phyloP scores from a whole-genome alignment of 1,284 basidiomycete species.

The Paramarasmius palmivorus region DNA sequence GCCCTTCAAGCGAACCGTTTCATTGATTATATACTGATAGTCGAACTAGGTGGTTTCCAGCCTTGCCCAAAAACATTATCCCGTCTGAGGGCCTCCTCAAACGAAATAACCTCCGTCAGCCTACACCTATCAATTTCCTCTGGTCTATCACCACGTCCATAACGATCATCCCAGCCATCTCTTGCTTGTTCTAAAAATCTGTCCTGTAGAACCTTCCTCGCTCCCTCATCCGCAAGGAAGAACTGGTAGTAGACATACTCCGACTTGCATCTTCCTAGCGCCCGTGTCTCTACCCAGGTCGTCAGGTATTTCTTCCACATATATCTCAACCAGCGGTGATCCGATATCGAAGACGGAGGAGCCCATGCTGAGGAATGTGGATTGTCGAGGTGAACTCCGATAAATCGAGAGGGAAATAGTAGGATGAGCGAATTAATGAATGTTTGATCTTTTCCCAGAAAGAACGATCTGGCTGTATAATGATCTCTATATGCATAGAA shows the following conservation, averaged over 20 bases:
- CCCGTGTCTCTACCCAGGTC: conserved; percentile 19
- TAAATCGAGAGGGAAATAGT: conserved; percentile 44
- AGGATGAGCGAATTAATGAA: conserved; percentile 51
- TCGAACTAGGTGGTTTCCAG: no score
- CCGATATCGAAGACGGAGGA: conserved; percentile 1
- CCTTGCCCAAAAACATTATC: conserved; percentile 1
- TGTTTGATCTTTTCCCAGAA: conserved; percentile 57
- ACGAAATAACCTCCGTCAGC: background rate
- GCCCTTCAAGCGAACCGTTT: no score
- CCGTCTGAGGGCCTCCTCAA: background rate
- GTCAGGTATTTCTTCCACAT: conserved; percentile 14
- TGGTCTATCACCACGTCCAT: conserved; percentile 28
- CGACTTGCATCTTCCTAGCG: conserved; percentile 38
- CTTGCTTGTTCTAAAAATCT: conserved; percentile 24
- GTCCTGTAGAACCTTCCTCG: conserved; percentile 30
- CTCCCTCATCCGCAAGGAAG: conserved; percentile 35
- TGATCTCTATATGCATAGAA: conserved; percentile 52
- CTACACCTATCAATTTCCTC: conserved; percentile 14
- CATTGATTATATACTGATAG: no score
- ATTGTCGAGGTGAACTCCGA: conserved; percentile 34
- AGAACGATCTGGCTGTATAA: conserved; percentile 41
- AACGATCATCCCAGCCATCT: conserved; percentile 23
- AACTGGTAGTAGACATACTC: conserved; percentile 53
- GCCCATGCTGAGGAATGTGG: conserved; percentile 15
- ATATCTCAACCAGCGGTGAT: no score